Conservation (phyloP, 768 basidiomycete genomes). For the Phanerodontia chrysosporium region DNA sequence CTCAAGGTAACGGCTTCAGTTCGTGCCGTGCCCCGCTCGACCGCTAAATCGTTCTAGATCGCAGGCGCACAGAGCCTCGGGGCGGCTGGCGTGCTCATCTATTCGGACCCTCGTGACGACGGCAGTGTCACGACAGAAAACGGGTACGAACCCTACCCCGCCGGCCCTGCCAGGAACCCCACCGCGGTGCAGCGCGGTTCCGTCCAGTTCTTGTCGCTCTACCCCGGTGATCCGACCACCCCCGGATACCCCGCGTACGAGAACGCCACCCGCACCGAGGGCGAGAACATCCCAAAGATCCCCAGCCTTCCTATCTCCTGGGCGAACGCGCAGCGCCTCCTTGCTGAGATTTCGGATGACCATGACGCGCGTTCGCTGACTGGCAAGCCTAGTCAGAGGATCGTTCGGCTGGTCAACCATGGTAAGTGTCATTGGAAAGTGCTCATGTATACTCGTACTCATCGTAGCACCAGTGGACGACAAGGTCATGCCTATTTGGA, state of each 20-base stretch:
- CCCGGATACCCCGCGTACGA: slow-evolving; percentile 87
- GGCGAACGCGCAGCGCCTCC: slow-evolving; percentile 66
- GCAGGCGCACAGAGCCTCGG: slow-evolving; percentile 83
- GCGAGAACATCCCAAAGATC: slow-evolving; percentile 62
- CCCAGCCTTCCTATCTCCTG: slow-evolving; percentile 89
- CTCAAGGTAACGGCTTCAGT: slow-evolving; percentile 53
- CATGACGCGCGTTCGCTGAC: slow-evolving; percentile 32
- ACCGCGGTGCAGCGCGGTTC: slow-evolving; percentile 86
- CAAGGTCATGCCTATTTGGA: slow-evolving; percentile 87
- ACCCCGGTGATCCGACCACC: slow-evolving; percentile 75
- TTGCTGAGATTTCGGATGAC: slow-evolving; percentile 44
- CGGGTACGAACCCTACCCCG: slow-evolving; percentile 76
- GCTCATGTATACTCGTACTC: not conserved
- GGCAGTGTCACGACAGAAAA: slow-evolving; percentile 73
- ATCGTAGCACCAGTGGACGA: slow-evolving; percentile 49
- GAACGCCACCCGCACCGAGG: slow-evolving; percentile 60
- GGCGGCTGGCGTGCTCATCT: slow-evolving; percentile 74
- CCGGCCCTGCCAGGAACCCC: slow-evolving; percentile 86
- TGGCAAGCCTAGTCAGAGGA: slow-evolving; percentile 45
- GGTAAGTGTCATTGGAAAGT: slow-evolving; percentile 30
- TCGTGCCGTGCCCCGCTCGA: not conserved
- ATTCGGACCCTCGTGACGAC: slow-evolving; percentile 84
- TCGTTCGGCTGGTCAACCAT: slow-evolving; percentile 51
- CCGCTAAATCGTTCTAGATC: slow-evolving; percentile 38
- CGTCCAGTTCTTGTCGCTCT: slow-evolving; percentile 60